phyloP scores from a whole-genome alignment of 2,329 filamentous ascomycete species.

The Dothideomycetes sp. region DNA sequence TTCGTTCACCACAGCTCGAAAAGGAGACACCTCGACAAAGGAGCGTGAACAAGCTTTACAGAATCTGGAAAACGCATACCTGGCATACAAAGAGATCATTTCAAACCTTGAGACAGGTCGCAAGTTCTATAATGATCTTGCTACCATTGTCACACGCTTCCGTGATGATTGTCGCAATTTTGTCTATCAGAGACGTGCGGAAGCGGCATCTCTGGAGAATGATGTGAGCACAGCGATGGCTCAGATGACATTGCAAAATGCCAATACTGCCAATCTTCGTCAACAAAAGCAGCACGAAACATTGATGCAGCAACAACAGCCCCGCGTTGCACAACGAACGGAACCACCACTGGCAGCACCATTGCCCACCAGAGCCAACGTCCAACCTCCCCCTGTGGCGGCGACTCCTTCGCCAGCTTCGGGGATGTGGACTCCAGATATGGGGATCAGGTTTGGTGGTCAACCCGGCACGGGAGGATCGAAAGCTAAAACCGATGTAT shows the following conservation, averaged over 20 bases:
- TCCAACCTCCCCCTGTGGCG: slow-evolving; percentile 15
- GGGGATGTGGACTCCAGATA: slow-evolving; percentile 68
- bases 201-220: slow-evolving; percentile 68
- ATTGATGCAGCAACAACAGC: slow-evolving; percentile 23
- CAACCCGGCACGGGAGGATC: slow-evolving; percentile 19
- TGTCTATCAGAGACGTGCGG: slow-evolving; percentile 68
- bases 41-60: slow-evolving; percentile 84
- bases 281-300: slow-evolving; percentile 35
- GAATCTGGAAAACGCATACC: slow-evolving; percentile 79
- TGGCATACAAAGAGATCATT: slow-evolving; percentile 93
- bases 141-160: slow-evolving; percentile 76
- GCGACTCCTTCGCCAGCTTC: slow-evolving; percentile 27
- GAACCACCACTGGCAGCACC: slow-evolving; percentile 49
- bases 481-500: slow-evolving; percentile 18
- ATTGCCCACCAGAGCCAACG: slow-evolving; percentile 34
- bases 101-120: slow-evolving; percentile 82
- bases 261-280: slow-evolving; percentile 32
- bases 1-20: slow-evolving; percentile 64
- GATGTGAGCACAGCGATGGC: slow-evolving; percentile 55
- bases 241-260: slow-evolving; percentile 42
- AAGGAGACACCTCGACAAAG: slow-evolving; percentile 54
- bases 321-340: slow-evolving; percentile 35
- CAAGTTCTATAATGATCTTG: slow-evolving; percentile 95
- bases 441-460: slow-evolving; percentile 68
- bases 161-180: slow-evolving; percentile 71